phyloP scores from a whole-genome alignment of 306 rosid genomes.

The Prunus fruticosa region DNA sequence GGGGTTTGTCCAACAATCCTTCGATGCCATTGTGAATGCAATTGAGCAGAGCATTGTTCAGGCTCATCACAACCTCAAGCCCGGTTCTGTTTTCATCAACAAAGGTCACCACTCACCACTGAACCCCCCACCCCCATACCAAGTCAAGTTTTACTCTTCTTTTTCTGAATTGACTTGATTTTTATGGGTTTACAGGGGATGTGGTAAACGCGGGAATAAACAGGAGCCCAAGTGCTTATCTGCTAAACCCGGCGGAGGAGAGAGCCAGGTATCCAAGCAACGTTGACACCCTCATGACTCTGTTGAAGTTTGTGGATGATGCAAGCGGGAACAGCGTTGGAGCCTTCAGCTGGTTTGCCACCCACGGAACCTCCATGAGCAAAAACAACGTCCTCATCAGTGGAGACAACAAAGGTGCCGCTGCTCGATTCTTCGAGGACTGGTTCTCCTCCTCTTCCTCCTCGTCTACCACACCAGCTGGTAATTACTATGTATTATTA shows the following conservation, averaged over 20 bases:
- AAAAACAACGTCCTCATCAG: slow-evolving; percentile 69
- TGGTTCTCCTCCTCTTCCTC: slow-evolving; percentile 28
- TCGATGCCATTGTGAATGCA: slow-evolving; percentile 66
- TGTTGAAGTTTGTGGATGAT: slow-evolving; percentile 59
- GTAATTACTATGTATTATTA: not conserved
- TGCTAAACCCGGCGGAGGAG: slow-evolving; percentile 62
- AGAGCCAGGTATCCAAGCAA: slow-evolving; percentile 52
- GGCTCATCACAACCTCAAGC: slow-evolving; percentile 68
- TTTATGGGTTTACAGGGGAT: slow-evolving; percentile 38
- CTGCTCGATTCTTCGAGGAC: slow-evolving; percentile 80
- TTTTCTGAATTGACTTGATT: not conserved
- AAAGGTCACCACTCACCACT: slow-evolving; percentile 30
- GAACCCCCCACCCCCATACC: not conserved
- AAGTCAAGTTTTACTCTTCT: not conserved
- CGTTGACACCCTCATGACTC: slow-evolving; percentile 71
- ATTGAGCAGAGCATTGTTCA: slow-evolving; percentile 63
- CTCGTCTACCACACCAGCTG: not conserved
- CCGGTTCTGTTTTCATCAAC: slow-evolving; percentile 60
- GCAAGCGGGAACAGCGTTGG: slow-evolving; percentile 50
- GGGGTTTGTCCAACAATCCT: slow-evolving; percentile 78
- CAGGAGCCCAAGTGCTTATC: slow-evolving; percentile 83
- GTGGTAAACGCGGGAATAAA: slow-evolving; percentile 66
- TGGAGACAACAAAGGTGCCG: slow-evolving; percentile 89
- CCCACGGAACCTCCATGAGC: slow-evolving; percentile 95
- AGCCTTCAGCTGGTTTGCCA: slow-evolving; percentile 71